Evolutionary conservation across 1,284 basidiomycete genomes (phyloP).

Genomic region (Ustilago curta): DNA sequence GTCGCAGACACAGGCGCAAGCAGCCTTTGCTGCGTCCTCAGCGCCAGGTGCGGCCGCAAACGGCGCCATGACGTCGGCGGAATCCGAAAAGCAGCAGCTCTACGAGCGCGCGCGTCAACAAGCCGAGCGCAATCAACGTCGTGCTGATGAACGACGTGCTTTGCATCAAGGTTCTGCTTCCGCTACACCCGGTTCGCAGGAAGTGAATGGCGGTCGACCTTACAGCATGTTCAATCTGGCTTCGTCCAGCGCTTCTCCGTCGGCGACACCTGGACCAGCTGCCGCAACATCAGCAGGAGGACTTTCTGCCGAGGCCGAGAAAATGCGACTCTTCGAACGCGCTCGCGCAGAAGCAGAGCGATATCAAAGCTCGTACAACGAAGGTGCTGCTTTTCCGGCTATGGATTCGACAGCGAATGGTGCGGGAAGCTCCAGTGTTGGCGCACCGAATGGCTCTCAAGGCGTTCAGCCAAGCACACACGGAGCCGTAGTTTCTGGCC

Average conservation of each 20-base stretch:
- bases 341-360: conserved; percentile 58
- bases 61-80: conserved; percentile 41
- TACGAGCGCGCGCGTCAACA: conserved; percentile 65
- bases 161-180: conserved; percentile 20
- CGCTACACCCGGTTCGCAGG: conserved; percentile 10
- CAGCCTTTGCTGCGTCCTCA: neutral
- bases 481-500: conserved; percentile 31
- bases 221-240: conserved; percentile 40
- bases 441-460: conserved; percentile 1
- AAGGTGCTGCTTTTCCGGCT: conserved; percentile 45
- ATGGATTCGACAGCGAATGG: neutral
- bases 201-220: conserved; percentile 23
- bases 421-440: neutral
- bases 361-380: conserved; percentile 49
- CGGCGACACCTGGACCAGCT: neutral
- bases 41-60: neutral
- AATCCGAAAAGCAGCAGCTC: conserved; percentile 61
- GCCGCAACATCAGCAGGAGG: conserved; percentile 2
- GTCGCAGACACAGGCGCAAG: conserved; percentile 12
- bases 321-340: conserved; percentile 57
- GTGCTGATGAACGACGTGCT: conserved; percentile 52
- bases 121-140: conserved; percentile 59
- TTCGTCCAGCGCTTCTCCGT: conserved; percentile 14
- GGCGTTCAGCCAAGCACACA: conserved; percentile 7
- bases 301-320: conserved; percentile 54